These are phyloP conservation scores for Phellopilus nigrolimitatus DNA, from an alignment of 1,284 basidiomycete species.

Conservation along the genomic window DNA sequence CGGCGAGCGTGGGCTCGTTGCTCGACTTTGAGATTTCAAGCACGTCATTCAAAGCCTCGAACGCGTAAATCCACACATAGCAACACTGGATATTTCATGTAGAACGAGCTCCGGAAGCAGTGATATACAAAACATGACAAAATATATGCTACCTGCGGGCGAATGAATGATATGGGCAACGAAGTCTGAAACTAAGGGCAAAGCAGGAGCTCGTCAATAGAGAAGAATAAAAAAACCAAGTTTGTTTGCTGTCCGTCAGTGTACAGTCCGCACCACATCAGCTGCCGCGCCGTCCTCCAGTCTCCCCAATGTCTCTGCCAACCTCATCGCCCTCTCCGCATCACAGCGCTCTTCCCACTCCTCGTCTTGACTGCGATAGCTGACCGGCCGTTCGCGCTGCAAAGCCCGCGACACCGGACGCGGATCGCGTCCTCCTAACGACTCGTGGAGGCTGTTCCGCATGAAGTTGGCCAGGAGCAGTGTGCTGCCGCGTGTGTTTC, in stretches of 20 bases:
- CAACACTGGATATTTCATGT: no score
- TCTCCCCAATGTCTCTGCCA: slow-evolving; percentile 53
- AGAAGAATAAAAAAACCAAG: not conserved
- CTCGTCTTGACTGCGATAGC: slow-evolving; percentile 50
- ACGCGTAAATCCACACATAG: not conserved
- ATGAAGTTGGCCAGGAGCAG: slow-evolving; percentile 55
- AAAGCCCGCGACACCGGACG: slow-evolving; percentile 22
- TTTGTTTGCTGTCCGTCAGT: not conserved
- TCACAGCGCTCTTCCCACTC: slow-evolving; percentile 53
- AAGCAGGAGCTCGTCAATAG: no score
- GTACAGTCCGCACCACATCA: not conserved
- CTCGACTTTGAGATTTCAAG: no score
- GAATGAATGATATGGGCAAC: not conserved
- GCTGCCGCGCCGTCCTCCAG: slow-evolving; percentile 34
- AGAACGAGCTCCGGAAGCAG: no score
- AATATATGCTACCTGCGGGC: no score
- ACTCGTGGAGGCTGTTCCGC: slow-evolving; percentile 35
- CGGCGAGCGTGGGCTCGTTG: not conserved
- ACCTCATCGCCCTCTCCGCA: slow-evolving; percentile 44
- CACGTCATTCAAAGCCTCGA: not conserved
- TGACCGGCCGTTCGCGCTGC: slow-evolving; percentile 38
- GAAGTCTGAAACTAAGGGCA: not conserved
- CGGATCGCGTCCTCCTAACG: slow-evolving; percentile 34
- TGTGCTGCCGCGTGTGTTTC: slow-evolving; percentile 63
- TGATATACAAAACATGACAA: no score